A percentile compares a stretch with the other conserved stretches of the same genome.
Conservation (phyloP, 352 stramenopile species). For the Phytopythium litorale region DNA sequence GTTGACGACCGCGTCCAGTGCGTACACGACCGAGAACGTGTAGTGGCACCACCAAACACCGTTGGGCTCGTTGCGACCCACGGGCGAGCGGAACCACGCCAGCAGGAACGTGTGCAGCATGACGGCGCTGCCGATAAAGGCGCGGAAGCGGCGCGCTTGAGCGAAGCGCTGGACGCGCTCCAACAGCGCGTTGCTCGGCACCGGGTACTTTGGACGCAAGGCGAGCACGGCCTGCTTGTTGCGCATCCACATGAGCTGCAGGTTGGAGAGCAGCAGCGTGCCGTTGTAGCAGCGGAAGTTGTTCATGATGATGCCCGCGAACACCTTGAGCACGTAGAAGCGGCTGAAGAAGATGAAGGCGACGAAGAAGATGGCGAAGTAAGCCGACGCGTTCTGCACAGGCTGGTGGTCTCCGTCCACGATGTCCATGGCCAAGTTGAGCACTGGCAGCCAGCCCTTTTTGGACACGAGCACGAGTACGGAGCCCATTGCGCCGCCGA, state of each 20-base stretch:
- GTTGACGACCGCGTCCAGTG: constrained; percentile 58
- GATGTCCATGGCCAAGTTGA: constrained; percentile 84
- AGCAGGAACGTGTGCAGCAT: constrained; percentile 70
- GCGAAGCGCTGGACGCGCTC: constrained; percentile 58
- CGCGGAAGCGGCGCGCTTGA: constrained; percentile 57
- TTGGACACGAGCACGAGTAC: constrained; percentile 82
- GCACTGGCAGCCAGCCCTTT: constrained; percentile 81
- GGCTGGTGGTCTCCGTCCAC: constrained; percentile 65
- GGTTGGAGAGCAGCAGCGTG: constrained; percentile 66
- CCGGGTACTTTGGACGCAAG: constrained; percentile 69
- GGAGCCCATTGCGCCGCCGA: constrained; percentile 68
- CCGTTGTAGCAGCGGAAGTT: constrained; percentile 85
- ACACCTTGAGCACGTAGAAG: constrained; percentile 76
- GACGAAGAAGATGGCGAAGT: constrained; percentile 82
- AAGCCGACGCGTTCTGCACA: constrained; percentile 65
- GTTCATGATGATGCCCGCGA: constrained; percentile 84
- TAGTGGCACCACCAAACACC: constrained; percentile 79
- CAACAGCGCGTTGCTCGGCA: constrained; percentile 55
- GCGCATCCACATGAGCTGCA: constrained; percentile 78
- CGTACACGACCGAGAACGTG: constrained; percentile 76
- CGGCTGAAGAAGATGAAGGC: constrained; percentile 75
- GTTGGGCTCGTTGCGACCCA: constrained; percentile 26
- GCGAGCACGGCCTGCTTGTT: constrained; percentile 61
- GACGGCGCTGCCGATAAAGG: constrained; percentile 58
- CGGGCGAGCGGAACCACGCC: constrained; percentile 64